These are phyloP conservation scores for Hyphodiscus sp. DNA, from an alignment of 2,329 filamentous ascomycete species.

Conservation along the genomic window DNA sequence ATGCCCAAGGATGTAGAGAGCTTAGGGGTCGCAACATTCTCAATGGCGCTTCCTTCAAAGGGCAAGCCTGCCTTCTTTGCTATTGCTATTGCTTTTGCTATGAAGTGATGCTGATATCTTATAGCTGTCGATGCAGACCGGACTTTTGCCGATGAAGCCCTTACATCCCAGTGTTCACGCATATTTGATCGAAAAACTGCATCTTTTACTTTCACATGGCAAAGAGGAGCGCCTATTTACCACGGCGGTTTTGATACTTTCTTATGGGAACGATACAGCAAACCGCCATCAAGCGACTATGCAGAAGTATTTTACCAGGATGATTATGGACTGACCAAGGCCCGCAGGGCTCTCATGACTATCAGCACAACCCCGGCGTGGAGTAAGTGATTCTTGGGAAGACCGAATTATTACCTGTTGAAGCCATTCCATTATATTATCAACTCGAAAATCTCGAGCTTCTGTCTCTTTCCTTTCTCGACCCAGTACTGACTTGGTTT, in stretches of 20 bases:
- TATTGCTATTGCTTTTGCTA: background rate
- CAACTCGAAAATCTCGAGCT: too few relatives aligned
- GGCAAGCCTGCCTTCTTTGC: background rate
- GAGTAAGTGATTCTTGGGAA: background rate
- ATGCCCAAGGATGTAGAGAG: background rate
- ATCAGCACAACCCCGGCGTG: background rate
- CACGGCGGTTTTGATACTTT: constrained; percentile 6
- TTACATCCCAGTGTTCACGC: constrained; percentile 6
- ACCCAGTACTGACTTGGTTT: background rate
- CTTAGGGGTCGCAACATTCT: background rate
- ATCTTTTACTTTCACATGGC: constrained; percentile 13
- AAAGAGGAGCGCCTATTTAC: constrained; percentile 7
- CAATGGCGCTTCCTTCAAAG: constrained; percentile 6
- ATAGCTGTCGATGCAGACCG: constrained; percentile 1
- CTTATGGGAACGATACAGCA: constrained; percentile 4
- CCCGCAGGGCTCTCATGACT: constrained; percentile 10
- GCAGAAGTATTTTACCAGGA: constrained; percentile 14
- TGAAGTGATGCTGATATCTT: too few relatives aligned
- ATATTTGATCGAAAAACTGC: constrained; percentile 9
- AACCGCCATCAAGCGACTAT: constrained; percentile 5
- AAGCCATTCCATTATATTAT: too few relatives aligned
- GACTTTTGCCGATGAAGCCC: background rate
- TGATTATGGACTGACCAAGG: constrained; percentile 1
- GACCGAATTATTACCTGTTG: background rate
- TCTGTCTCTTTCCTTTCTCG: background rate